These are phyloP conservation scores for Dalechampia spathulata DNA, from an alignment of 441 rosid species.

Conservation along the genomic window DNA sequence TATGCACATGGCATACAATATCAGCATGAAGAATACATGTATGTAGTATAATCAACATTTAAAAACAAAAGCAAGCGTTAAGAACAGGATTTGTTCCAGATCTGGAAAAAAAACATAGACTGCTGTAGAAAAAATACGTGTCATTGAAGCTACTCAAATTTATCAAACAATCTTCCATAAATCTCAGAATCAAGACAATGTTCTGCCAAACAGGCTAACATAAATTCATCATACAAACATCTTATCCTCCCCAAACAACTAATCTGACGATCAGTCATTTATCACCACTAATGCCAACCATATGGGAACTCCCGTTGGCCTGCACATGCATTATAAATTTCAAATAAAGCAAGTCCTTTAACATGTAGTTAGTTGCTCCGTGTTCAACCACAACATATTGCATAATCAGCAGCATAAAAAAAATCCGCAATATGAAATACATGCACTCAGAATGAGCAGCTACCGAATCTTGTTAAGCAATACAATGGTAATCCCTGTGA, in stretches of 20 bases:
- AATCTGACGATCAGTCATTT: no score
- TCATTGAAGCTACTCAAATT: neutral
- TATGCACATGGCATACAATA: no score
- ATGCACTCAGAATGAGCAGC: no score
- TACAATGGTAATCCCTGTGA: no score
- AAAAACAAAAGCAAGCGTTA: no score
- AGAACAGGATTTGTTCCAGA: no score
- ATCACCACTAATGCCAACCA: neutral
- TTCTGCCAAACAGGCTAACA: neutral
- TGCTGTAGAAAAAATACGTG: neutral
- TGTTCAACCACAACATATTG: no score
- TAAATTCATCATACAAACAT: neutral
- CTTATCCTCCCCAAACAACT: neutral
- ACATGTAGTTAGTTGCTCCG: neutral
- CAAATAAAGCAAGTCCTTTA: neutral
- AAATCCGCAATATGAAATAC: no score
- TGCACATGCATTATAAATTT: neutral
- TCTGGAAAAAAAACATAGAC: neutral
- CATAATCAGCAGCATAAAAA: no score
- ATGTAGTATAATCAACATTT: no score
- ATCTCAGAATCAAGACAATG: neutral
- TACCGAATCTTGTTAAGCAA: no score
- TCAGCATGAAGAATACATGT: no score
- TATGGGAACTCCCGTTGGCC: neutral
- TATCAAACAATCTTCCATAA: neutral